phyloP scores from a whole-genome alignment of 2,329 filamentous ascomycete genomes.

The Claviceps africana region DNA sequence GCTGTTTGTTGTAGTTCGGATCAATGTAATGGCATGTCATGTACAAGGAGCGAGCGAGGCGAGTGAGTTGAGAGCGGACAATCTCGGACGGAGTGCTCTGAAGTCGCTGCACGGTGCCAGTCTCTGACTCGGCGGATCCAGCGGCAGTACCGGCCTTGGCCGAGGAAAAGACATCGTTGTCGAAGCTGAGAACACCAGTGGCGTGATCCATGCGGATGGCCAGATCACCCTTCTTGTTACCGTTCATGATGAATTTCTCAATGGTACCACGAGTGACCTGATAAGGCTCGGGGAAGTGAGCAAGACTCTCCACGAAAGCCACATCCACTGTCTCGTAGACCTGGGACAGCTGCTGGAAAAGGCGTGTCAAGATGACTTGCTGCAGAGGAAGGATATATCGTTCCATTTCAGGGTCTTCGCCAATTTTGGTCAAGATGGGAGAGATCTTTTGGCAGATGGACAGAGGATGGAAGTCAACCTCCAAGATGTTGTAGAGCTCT shows the following conservation, averaged over 20 bases:
- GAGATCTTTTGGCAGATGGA: slow-evolving; percentile 99
- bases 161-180: slow-evolving; percentile 96
- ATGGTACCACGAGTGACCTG: slow-evolving; percentile 82
- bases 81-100: slow-evolving; percentile 98
- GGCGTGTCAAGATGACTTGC: slow-evolving; percentile 93
- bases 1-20: slow-evolving; percentile 70
- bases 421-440: slow-evolving; percentile 86
- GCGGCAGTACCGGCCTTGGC: slow-evolving; percentile 76
- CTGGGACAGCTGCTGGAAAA: slow-evolving; percentile 98
- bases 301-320: slow-evolving; percentile 81
- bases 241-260: slow-evolving; percentile 99
- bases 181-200: slow-evolving; percentile 88
- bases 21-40: slow-evolving; percentile 95
- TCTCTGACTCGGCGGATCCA: slow-evolving; percentile 77
- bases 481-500: slow-evolving; percentile 94
- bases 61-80: slow-evolving; percentile 83
- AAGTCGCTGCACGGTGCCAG: slow-evolving; percentile 76
- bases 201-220: slow-evolving; percentile 94
- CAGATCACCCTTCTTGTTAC: slow-evolving; percentile 98
- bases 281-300: slow-evolving; percentile 92
- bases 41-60: slow-evolving; percentile 80
- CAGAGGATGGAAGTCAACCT: slow-evolving; percentile 96
- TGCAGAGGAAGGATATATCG: slow-evolving; percentile 92
- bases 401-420: slow-evolving; percentile 87
- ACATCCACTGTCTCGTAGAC: slow-evolving; percentile 98